These are phyloP conservation scores for Triangularia setosa DNA, from an alignment of 2,329 filamentous ascomycete species.

Conservation along the genomic window DNA sequence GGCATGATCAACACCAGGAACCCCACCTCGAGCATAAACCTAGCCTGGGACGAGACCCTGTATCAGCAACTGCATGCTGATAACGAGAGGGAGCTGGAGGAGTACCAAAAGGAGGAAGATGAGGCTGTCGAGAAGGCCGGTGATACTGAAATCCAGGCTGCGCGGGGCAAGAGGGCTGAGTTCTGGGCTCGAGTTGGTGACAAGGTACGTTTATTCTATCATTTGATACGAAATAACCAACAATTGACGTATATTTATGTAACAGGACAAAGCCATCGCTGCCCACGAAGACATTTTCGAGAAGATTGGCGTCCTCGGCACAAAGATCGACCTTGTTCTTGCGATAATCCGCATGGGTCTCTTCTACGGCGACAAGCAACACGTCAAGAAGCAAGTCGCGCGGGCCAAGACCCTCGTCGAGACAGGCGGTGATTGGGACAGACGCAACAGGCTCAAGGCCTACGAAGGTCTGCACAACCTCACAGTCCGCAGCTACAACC, in stretches of 20 bases:
- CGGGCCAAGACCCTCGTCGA: conserved; percentile 87
- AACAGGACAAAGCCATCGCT: conserved; percentile 85
- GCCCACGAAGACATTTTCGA: conserved; percentile 92
- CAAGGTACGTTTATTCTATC: conserved; percentile 59
- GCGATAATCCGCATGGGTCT: conserved; percentile 93
- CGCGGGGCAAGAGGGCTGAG: conserved; percentile 90
- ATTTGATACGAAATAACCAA: not conserved
- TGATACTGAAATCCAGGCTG: conserved; percentile 90
- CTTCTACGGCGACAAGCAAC: conserved; percentile 89
- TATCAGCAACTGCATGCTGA: conserved; percentile 74
- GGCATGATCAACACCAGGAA: conserved; percentile 73
- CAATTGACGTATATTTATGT: conserved; percentile 18
- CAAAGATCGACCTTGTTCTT: conserved; percentile 94
- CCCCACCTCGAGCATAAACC: conserved; percentile 58
- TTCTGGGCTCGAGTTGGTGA: conserved; percentile 95
- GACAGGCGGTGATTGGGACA: conserved; percentile 95
- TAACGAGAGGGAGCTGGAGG: conserved; percentile 73
- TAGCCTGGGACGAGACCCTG: conserved; percentile 87
- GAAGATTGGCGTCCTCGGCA: conserved; percentile 94
- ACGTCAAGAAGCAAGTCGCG: conserved; percentile 92
- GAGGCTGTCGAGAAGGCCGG: conserved; percentile 94
- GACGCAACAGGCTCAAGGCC: conserved; percentile 95
- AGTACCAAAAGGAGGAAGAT: conserved; percentile 80
- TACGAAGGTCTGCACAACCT: conserved; percentile 94
- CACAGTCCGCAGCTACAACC: conserved; percentile 84